phyloP scores from a whole-genome alignment of 768 basidiomycete species.

The Amyloporia xantha region DNA sequence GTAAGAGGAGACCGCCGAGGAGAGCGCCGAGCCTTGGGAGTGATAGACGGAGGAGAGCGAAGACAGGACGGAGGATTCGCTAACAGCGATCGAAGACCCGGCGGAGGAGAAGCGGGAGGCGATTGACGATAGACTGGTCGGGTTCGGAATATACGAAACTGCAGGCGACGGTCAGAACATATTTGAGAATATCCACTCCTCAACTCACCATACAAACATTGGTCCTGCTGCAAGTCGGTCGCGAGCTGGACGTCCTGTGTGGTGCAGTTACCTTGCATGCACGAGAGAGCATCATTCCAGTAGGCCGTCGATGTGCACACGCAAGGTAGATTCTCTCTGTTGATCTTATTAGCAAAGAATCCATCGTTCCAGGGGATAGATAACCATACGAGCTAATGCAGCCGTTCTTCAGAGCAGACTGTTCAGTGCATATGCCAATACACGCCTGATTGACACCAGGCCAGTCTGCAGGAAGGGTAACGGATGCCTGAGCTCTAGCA shows the following conservation, averaged over 20 bases:
- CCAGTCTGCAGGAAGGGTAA: too few species aligned
- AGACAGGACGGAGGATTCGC: not conserved
- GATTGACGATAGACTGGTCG: not conserved
- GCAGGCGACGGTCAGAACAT: not conserved
- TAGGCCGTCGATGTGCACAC: conserved; percentile 32
- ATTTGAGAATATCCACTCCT: not conserved
- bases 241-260: conserved; percentile 17
- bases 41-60: not conserved
- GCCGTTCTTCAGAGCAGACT: not conserved
- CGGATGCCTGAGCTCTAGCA: too few species aligned
- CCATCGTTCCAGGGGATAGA: not conserved
- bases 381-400: not conserved
- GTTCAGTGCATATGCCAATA: not conserved
- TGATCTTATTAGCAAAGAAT: not conserved
- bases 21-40: not conserved
- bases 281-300: conserved; percentile 27
- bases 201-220: not conserved
- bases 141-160: not conserved
- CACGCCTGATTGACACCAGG: not conserved
- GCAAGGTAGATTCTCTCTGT: conserved; percentile 19
- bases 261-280: conserved; percentile 32
- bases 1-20: not conserved
- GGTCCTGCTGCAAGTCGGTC: not conserved
- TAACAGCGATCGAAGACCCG: not conserved
- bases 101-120: not conserved